Percentiles rank a stretch among this genome's conserved stretches.
Conservation (phyloP, 176 grass and related monocot species). For the Puccinellia tenuiflora region DNA sequence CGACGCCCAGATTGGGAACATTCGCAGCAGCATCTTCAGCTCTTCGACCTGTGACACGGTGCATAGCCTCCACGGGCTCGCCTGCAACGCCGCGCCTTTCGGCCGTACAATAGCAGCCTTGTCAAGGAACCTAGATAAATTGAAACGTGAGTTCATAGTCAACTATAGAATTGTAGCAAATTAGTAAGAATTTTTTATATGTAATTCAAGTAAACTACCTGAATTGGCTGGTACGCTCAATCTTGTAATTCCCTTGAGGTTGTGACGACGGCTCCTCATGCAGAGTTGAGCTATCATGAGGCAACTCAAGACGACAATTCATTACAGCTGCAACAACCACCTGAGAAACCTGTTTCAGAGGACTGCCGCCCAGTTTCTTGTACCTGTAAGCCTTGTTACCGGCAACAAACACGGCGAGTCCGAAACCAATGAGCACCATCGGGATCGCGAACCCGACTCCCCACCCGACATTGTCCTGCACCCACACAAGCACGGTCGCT, state of each 20-base stretch:
- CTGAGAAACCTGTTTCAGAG: neutral
- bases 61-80: conserved; percentile 30
- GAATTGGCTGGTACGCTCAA: neutral
- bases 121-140: conserved; percentile 17
- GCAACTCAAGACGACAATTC: conserved; percentile 15
- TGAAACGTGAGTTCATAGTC: neutral
- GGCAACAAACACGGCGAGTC: neutral
- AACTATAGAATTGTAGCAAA: neutral
- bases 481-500: neutral
- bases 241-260: neutral
- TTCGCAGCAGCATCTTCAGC: conserved; percentile 37
- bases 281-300: conserved; percentile 18
- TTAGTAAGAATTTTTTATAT: neutral
- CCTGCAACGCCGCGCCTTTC: neutral
- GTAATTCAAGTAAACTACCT: neutral
- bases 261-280: neutral
- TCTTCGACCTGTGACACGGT: conserved; percentile 50
- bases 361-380: neutral
- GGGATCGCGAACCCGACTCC: neutral
- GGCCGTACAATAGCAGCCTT: conserved; percentile 33
- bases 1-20: conserved; percentile 36
- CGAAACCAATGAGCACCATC: neutral
- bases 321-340: conserved; percentile 18
- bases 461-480: neutral
- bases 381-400: neutral